These are phyloP conservation scores for Eucalyptus caleyi DNA, from an alignment of 345 rosid genomes.

Conservation along the genomic window DNA sequence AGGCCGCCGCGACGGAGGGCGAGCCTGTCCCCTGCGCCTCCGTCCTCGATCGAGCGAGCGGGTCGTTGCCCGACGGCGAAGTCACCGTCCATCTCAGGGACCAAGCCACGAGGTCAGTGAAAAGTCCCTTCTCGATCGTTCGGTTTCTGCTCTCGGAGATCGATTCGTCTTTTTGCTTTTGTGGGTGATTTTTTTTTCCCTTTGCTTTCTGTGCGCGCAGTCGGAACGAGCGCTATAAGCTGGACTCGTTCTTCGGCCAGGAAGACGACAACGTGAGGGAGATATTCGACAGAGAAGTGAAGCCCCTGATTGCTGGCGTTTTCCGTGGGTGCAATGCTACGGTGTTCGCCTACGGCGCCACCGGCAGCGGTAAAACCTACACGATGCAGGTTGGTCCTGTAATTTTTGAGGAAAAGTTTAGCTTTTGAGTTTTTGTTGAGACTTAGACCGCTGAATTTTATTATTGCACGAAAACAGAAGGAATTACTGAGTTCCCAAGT, in stretches of 20 bases:
- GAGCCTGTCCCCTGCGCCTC: slow-evolving; percentile 29
- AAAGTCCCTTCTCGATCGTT: not conserved
- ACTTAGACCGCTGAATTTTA: not conserved
- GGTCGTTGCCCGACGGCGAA: slow-evolving; percentile 10
- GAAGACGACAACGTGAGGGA: slow-evolving; percentile 47
- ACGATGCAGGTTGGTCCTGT: slow-evolving; percentile 67
- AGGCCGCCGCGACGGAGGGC: slow-evolving; percentile 10
- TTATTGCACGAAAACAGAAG: not conserved
- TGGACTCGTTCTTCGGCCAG: slow-evolving; percentile 72
- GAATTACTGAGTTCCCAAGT: not conserved
- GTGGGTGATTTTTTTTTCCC: not conserved
- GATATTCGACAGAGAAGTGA: slow-evolving; percentile 68
- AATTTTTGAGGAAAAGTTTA: not conserved
- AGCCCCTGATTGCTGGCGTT: slow-evolving; percentile 46
- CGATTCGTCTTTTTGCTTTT: not conserved
- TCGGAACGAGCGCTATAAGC: slow-evolving; percentile 59
- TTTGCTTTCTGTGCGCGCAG: slow-evolving; percentile 12
- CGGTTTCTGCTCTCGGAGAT: not conserved
- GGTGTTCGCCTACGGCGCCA: slow-evolving; percentile 86
- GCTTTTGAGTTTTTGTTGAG: not conserved
- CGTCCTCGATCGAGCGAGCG: slow-evolving; percentile 16
- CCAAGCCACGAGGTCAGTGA: slow-evolving; percentile 48
- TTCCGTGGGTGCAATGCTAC: slow-evolving; percentile 70
- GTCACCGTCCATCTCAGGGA: slow-evolving; percentile 64
- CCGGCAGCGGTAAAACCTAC: slow-evolving; percentile 92